phyloP scores from a whole-genome alignment of 2,329 filamentous ascomycete species.

The Colletotrichum karsti region DNA sequence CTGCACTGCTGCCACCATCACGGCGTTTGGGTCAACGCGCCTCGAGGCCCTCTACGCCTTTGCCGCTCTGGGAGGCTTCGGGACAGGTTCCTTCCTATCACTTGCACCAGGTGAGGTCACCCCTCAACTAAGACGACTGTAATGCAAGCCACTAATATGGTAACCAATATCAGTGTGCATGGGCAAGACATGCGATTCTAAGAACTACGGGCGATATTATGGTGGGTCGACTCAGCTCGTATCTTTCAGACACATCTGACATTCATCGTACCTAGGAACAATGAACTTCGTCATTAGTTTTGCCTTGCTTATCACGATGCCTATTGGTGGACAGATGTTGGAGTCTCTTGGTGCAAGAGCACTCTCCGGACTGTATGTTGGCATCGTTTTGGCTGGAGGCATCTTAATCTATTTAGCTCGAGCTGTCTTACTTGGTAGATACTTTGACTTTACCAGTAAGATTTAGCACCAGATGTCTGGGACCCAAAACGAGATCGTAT shows the following conservation, averaged over 20 bases:
- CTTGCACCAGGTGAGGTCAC: no score
- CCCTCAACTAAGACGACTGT: no score
- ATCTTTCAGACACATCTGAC: no score
- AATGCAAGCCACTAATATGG: no score
- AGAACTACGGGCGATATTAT: slow-evolving; percentile 46
- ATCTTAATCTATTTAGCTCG: no score
- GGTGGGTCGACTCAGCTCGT: no score
- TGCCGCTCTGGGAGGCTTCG: slow-evolving; percentile 55
- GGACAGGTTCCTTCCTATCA: slow-evolving; percentile 45
- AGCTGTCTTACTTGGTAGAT: no score
- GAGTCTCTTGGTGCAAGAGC: slow-evolving; percentile 50
- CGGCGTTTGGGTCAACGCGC: slow-evolving; percentile 51
- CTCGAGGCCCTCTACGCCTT: slow-evolving; percentile 51
- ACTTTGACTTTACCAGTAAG: no score
- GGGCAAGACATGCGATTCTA: slow-evolving; percentile 53
- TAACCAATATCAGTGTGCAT: slow-evolving; percentile 53
- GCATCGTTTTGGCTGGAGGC: no score
- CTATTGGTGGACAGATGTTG: slow-evolving; percentile 53
- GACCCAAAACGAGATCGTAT: no score
- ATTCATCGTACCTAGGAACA: no score
- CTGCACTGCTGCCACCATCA: slow-evolving; percentile 50
- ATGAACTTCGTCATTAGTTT: slow-evolving; percentile 55
- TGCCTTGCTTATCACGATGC: slow-evolving; percentile 52
- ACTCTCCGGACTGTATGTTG: slow-evolving; percentile 54
- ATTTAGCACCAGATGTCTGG: no score